Evolutionary conservation across 1,284 basidiomycete genomes (phyloP).

Genomic region (Earliella scabrosa): DNA sequence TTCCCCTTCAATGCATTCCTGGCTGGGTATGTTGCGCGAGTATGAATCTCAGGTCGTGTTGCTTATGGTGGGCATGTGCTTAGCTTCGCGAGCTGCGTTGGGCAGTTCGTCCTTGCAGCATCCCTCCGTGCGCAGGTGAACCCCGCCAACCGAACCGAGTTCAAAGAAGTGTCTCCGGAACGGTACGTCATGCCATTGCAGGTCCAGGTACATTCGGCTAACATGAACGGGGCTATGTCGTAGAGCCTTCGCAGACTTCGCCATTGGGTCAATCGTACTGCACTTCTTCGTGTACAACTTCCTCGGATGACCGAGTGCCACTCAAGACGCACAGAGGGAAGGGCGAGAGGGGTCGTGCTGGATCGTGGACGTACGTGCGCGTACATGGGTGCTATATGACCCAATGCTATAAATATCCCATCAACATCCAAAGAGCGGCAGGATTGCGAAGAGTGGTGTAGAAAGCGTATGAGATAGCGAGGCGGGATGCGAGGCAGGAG

Average conservation of each 20-base stretch:
- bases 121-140: slow-evolving; percentile 93
- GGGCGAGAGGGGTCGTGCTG: neutral
- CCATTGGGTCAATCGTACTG: slow-evolving; percentile 90
- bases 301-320: slow-evolving; percentile 60
- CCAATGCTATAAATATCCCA: slow-evolving; percentile 21
- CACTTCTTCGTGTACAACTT: slow-evolving; percentile 99
- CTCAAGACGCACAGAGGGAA: neutral
- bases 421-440: slow-evolving; percentile 6
- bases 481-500: neutral
- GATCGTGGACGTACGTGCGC: slow-evolving; percentile 23
- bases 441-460: slow-evolving; percentile 2
- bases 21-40: slow-evolving; percentile 72
- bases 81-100: slow-evolving; percentile 92
- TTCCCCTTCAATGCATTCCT: slow-evolving; percentile 98
- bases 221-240: neutral
- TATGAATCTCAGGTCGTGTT: neutral
- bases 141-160: slow-evolving; percentile 79
- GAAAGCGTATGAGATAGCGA: slow-evolving; percentile 5
- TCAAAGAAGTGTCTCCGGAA: slow-evolving; percentile 93
- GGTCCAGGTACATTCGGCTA: neutral
- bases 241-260: slow-evolving; percentile 97
- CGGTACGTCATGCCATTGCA: slow-evolving; percentile 56
- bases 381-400: slow-evolving; percentile 25
- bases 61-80: neutral
- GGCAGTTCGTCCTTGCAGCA: slow-evolving; percentile 96